Conservation (phyloP, 2,329 filamentous ascomycete species). For the Arachnopeziza araneosa region DNA sequence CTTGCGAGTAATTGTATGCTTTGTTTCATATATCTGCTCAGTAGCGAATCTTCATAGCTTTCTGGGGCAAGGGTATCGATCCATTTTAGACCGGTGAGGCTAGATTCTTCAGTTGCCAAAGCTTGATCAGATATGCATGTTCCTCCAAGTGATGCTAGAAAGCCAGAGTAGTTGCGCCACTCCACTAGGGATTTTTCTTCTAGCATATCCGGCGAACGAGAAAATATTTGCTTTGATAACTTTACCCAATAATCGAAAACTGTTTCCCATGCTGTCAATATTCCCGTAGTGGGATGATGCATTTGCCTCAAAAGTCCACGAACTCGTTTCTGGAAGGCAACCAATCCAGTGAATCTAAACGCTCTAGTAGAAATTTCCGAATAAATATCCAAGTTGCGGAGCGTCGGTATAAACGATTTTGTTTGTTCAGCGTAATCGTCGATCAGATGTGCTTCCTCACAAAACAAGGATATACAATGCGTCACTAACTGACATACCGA, state of each 20-base stretch:
- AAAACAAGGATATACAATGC: slow-evolving; percentile 53
- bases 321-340: slow-evolving; percentile 64
- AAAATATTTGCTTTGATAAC: slow-evolving; percentile 57
- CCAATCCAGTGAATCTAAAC: slow-evolving; percentile 62
- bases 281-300: slow-evolving; percentile 58
- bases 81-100: slow-evolving; percentile 54
- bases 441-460: slow-evolving; percentile 55
- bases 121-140: slow-evolving; percentile 58
- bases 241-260: slow-evolving; percentile 61
- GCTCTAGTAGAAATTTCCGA: slow-evolving; percentile 56
- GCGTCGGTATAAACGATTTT: slow-evolving; percentile 46
- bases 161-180: slow-evolving; percentile 66
- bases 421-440: slow-evolving; percentile 44
- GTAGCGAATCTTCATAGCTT: slow-evolving; percentile 53
- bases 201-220: slow-evolving; percentile 42
- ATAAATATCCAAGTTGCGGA: slow-evolving; percentile 57
- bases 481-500: slow-evolving; percentile 61
- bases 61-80: slow-evolving; percentile 52
- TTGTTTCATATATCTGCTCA: slow-evolving; percentile 55
- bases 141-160: slow-evolving; percentile 61
- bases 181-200: slow-evolving; percentile 54
- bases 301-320: slow-evolving; percentile 54
- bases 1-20: slow-evolving; percentile 62
- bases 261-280: slow-evolving; percentile 60
- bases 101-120: slow-evolving; percentile 49